Base-by-base conservation (phyloP, 768 basidiomycete genomes). In the Hypsizygus marmoreus region DNA sequence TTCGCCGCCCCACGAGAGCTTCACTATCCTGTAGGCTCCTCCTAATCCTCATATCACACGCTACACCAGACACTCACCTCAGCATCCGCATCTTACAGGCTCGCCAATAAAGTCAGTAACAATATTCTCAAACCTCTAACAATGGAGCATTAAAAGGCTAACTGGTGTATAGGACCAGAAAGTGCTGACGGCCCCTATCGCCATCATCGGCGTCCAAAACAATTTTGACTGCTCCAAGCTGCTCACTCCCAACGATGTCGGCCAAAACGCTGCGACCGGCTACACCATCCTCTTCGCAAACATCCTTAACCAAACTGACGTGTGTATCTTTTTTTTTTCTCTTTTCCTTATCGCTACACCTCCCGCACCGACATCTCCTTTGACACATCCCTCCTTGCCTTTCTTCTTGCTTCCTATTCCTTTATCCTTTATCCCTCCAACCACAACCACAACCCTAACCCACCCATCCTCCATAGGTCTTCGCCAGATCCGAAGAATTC, bases 171-270 rank as follows among this genome's bases (percentile, higher is more conserved):
- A 71, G 36, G 55, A 79, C 61, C 56, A 53, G 0, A 45, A 59
- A 14, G 54, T 81, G 48, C 67, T 79, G 34, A 11, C 54, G 7
- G 49, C 70, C 1, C 69, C 81, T 19, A 49, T 67, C 12, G 72
- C 80, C 30, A 66, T 75, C 63, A 71, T 86, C 28, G 63, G 80
- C 25, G 61, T 73, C 40, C 60, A 82, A 49, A 54, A 75, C 44
- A 82, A 82, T 65, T 79, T 66, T 40, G 75, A 83, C 37, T 86
- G 85, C 64, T 84, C 83, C 7, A 67, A 73, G 55, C 57, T 62
- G 16, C 70, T 87, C 55, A 75, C 72, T 24, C 56, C 64, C 43
- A 65, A 81, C 46, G 72, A 75, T 62, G 65, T 73, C 29, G 58
- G 54, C 56, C 69, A 71, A 16, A 37, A 72, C n/a, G 63, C 67